Conservation (phyloP, 352 stramenopile species). For the Globisporangium lucens region DNA sequence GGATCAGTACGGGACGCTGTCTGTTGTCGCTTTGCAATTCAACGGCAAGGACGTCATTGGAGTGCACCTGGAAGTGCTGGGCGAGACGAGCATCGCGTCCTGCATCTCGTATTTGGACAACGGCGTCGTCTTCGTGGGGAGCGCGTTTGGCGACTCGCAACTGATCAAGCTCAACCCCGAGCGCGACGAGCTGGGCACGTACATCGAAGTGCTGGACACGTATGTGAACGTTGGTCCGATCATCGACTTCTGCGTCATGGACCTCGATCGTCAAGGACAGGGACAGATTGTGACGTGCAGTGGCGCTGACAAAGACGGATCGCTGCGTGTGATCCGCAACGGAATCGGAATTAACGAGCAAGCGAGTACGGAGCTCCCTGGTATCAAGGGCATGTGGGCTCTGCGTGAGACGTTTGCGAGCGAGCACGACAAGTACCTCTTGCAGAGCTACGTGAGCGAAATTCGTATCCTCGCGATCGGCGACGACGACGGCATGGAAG, state of each 20-base stretch:
- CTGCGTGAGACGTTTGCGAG: conserved; percentile 85
- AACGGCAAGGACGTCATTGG: conserved; percentile 67
- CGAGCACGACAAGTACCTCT: conserved; percentile 92
- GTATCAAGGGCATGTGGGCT: conserved; percentile 98
- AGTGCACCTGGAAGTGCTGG: conserved; percentile 92
- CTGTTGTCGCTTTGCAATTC: conserved; percentile 85
- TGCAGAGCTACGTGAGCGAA: conserved; percentile 96
- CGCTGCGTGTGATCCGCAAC: conserved; percentile 96
- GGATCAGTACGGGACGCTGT: conserved; percentile 88
- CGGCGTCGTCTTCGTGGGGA: conserved; percentile 95
- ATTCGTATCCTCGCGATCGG: conserved; percentile 95
- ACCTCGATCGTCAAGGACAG: conserved; percentile 92
- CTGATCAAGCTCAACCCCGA: conserved; percentile 91
- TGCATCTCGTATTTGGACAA: conserved; percentile 93
- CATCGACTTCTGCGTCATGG: conserved; percentile 97
- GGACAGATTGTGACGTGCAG: conserved; percentile 96
- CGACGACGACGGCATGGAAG: conserved; percentile 89
- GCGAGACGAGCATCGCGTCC: conserved; percentile 90
- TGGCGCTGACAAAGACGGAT: conserved; percentile 94
- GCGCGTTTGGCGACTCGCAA: conserved; percentile 93
- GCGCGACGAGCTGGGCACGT: conserved; percentile 74
- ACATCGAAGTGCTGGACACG: conserved; percentile 94
- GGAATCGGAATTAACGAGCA: conserved; percentile 98
- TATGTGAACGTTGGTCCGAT: conserved; percentile 98
- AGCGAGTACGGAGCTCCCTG: conserved; percentile 92